Conservation (phyloP, 148 eudicot genomes). For the Dysphania ambrosioides region DNA sequence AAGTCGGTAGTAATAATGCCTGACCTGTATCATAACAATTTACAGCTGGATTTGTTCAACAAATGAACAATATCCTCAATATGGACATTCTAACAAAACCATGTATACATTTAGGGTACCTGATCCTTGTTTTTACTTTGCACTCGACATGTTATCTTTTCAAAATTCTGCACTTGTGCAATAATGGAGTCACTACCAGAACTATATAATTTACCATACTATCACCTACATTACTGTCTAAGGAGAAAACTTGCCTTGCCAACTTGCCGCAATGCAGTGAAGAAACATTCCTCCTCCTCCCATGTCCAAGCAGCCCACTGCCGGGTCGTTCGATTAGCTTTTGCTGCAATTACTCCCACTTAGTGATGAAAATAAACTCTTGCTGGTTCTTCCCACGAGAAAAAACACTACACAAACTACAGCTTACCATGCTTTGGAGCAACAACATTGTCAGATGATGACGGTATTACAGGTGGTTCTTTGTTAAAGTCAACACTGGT, state of each 20-base stretch:
- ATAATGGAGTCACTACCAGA: slow-evolving; percentile 17
- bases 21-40: slow-evolving; percentile 52
- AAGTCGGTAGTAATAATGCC: slow-evolving; percentile 98
- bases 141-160: slow-evolving; percentile 86
- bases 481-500: slow-evolving; percentile 18
- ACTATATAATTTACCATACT: slow-evolving; percentile 5
- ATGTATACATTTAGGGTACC: slow-evolving; percentile 38
- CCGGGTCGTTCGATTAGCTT: slow-evolving; percentile 73
- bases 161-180: slow-evolving; percentile 71
- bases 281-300: slow-evolving; percentile 93
- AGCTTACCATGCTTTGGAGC: slow-evolving; percentile 33
- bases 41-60: background rate
- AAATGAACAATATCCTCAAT: background rate
- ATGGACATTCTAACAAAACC: slow-evolving; percentile 7
- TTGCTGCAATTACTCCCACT: slow-evolving; percentile 40
- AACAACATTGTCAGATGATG: slow-evolving; percentile 26
- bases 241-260: slow-evolving; percentile 65
- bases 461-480: slow-evolving; percentile 22
- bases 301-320: slow-evolving; percentile 99
- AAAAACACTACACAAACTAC: slow-evolving; percentile 12
- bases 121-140: slow-evolving; percentile 98
- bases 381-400: background rate
- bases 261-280: slow-evolving; percentile 93
- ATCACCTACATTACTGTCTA: background rate
- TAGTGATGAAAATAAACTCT: slow-evolving; percentile 18